phyloP scores from a whole-genome alignment of 495 filamentous ascomycete species.

The Neurospora sp. region DNA sequence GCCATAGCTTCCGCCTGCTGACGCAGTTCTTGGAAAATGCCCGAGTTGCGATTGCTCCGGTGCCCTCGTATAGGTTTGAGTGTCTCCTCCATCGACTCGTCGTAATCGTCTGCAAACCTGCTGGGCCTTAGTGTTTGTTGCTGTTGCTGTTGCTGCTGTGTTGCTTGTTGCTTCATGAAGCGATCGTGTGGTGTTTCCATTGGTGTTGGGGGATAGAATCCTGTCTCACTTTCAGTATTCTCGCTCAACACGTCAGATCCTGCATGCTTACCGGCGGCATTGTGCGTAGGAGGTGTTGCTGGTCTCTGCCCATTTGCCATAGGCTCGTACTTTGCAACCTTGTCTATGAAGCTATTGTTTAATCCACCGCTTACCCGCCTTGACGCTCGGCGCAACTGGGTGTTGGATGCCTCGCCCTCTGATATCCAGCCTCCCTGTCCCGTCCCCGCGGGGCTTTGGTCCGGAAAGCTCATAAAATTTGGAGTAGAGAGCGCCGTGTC shows the following conservation, averaged over 20 bases:
- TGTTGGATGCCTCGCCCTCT: constrained; percentile 30
- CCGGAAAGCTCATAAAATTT: constrained; percentile 34
- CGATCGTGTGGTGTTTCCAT: constrained; percentile 35
- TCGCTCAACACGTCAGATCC: not conserved
- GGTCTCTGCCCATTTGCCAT: constrained; percentile 37
- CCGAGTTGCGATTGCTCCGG: constrained; percentile 21
- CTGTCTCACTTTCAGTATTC: constrained; percentile 20
- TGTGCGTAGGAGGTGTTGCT: constrained; percentile 48
- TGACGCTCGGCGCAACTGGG: constrained; percentile 24
- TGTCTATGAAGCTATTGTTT: constrained; percentile 39
- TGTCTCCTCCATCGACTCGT: constrained; percentile 50
- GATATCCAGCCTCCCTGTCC: constrained; percentile 33
- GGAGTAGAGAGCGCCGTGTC: constrained; percentile 35
- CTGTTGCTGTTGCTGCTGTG: constrained; percentile 14
- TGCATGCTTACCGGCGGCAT: constrained; percentile 39
- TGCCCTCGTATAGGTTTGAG: constrained; percentile 37
- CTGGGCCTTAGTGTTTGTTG: constrained; percentile 19
- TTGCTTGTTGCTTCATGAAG: constrained; percentile 22
- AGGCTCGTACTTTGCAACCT: constrained; percentile 41
- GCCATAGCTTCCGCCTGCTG: constrained; percentile 30
- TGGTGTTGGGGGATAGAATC: constrained; percentile 39
- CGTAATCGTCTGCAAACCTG: constrained; percentile 40
- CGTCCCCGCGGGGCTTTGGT: constrained; percentile 25
- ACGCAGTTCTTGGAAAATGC: constrained; percentile 37
- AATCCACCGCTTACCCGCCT: constrained; percentile 33